Evolutionary conservation across 2,329 filamentous ascomycete species (phyloP), one percentile per base, ranked within the genome.

Genomic region (Didymella sp.): DNA sequence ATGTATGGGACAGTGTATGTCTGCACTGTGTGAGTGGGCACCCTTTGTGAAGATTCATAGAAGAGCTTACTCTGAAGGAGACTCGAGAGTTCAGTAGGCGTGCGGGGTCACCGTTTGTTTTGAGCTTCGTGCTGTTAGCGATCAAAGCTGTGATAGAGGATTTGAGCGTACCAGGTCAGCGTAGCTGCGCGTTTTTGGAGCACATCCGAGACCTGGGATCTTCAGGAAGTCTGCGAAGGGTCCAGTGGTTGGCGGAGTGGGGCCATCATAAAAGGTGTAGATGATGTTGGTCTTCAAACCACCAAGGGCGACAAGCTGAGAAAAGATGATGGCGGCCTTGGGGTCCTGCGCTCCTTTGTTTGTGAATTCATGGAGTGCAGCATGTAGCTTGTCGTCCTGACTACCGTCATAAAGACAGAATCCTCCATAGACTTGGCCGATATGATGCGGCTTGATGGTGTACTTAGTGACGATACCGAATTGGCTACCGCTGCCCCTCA

Each of bases 351-450:
- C 69, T 9, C 64, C 66, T 3, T 59, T 57, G 4, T 66, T 62
- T 1, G 70, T 59, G 38, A 75, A 77, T 15, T 72, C 59, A 56
- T 77, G 74, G 15, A 77, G 59, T 6, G 71, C 72, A 25, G 62
- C 63, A 55, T 70, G 73, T n/a, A 78, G 60, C 28, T 68, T 63
- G 9, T 70, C 62, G 0, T 66, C 63, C 24, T 76, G 59, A 8
- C 41, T 58, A 3, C 42, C 55, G 24, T 61, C 65, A 59, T 78
- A 79, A n/a, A 73, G 47, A 3, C 75, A 70, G 5, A 63, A 63
- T 2, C 78, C 77, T 13, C 77, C 77, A 75, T 76, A 79, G 19
- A 78, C 70, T 44, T 76, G 52, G 22, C 66, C 73, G 44, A 69
- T 65, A 8, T 60, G 61, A 43, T 66, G 63, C 15, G 58, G 52